phyloP scores from a whole-genome alignment of 768 basidiomycete genomes.

The Suillus hirtellus region DNA sequence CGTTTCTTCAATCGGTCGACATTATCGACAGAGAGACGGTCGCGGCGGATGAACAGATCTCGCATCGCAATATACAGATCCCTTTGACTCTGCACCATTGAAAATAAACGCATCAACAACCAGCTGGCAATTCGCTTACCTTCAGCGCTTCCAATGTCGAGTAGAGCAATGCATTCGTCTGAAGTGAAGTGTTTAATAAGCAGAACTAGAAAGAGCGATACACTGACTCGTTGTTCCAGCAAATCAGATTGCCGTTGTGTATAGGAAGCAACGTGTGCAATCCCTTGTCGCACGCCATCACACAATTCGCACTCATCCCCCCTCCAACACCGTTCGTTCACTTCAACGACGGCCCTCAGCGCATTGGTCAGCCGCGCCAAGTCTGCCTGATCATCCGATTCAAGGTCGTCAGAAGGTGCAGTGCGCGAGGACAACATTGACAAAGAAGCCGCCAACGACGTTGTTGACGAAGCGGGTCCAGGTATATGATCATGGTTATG shows the following conservation, averaged over 20 bases:
- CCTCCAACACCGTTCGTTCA: slow-evolving; percentile 80
- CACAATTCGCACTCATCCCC: slow-evolving; percentile 82
- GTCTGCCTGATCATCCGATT: slow-evolving; percentile 66
- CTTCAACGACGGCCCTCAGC: slow-evolving; percentile 73
- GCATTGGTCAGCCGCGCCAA: slow-evolving; percentile 82
- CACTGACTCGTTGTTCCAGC: slow-evolving; percentile 68
- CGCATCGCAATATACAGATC: slow-evolving; percentile 86
- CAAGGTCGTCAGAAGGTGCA: slow-evolving; percentile 22
- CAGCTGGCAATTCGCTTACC: slow-evolving; percentile 40
- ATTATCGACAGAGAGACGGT: slow-evolving; percentile 85
- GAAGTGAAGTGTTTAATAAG: slow-evolving; percentile 10
- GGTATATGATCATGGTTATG: slow-evolving; percentile 36
- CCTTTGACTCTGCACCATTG: slow-evolving; percentile 58
- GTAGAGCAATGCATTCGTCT: slow-evolving; percentile 66
- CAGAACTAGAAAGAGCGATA: background rate
- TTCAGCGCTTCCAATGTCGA: slow-evolving; percentile 78
- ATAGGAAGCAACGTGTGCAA: slow-evolving; percentile 67
- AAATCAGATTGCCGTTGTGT: slow-evolving; percentile 72
- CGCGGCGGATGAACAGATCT: slow-evolving; percentile 84
- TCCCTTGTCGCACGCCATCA: slow-evolving; percentile 71
- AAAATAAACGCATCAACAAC: slow-evolving; percentile 14
- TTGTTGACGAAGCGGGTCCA: slow-evolving; percentile 21
- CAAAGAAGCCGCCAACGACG: slow-evolving; percentile 17
- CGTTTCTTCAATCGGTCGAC: slow-evolving; percentile 88
- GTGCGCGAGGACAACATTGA: slow-evolving; percentile 18